These are phyloP conservation scores for Karstenula rhodostoma DNA, from an alignment of 2,329 filamentous ascomycete genomes.

Conservation along the genomic window DNA sequence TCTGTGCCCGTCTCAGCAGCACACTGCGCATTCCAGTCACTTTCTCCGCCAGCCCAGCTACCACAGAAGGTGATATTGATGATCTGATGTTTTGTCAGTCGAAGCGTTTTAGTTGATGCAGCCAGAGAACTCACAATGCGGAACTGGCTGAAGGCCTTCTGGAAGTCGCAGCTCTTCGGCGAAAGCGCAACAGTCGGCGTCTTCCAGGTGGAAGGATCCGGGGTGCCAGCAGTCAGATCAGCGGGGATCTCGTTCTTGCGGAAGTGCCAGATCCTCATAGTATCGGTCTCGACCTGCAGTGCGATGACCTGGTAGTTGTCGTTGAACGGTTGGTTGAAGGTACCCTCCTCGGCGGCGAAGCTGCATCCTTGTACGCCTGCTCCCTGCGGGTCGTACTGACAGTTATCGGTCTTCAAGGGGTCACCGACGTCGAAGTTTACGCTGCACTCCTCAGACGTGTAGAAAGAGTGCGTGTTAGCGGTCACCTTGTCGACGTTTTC, in stretches of 20 bases:
- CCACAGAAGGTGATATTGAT: conserved; percentile 12
- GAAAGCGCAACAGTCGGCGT: conserved; percentile 6
- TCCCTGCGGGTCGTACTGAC: conserved; percentile 3
- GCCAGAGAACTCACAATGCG: background rate
- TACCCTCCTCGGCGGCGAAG: conserved; percentile 7
- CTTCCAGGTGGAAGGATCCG: conserved; percentile 8
- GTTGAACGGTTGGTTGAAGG: conserved; percentile 9
- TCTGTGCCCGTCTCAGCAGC: conserved; percentile 10
- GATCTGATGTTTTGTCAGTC: background rate
- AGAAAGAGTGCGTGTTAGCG: conserved; percentile 8
- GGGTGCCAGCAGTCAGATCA: conserved; percentile 3
- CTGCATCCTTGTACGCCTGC: conserved; percentile 3
- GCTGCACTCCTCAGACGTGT: conserved; percentile 7
- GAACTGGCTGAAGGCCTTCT: conserved; percentile 10
- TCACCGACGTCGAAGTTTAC: conserved; percentile 5
- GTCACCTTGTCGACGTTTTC: conserved; percentile 9
- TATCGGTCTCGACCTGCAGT: conserved; percentile 4
- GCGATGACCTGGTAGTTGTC: conserved; percentile 10
- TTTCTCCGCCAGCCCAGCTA: conserved; percentile 7
- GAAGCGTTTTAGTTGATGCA: too few relatives aligned
- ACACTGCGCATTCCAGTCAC: conserved; percentile 5
- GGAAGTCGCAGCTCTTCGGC: conserved; percentile 13
- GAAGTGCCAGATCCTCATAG: conserved; percentile 10
- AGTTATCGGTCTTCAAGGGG: conserved; percentile 8
- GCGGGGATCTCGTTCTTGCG: conserved; percentile 4